These are phyloP conservation scores for Macrolepiota fuliginosa DNA, from an alignment of 768 basidiomycete genomes.

Conservation along the genomic window DNA sequence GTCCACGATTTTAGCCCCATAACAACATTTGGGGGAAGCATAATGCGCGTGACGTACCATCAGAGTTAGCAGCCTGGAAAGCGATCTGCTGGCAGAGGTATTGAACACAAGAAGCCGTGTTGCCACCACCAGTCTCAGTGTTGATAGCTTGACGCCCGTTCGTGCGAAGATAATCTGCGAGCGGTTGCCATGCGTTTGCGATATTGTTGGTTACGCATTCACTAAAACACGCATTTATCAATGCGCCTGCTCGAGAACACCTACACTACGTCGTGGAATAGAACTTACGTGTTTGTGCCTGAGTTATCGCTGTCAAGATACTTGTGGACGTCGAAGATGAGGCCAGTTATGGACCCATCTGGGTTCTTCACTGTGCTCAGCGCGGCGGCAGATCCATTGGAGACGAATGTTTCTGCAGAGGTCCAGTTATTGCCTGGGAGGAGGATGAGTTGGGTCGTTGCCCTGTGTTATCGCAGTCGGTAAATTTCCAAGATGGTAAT, in stretches of 20 bases:
- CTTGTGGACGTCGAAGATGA: slow-evolving; percentile 64
- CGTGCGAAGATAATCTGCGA: slow-evolving; percentile 46
- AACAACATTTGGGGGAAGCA: neutral
- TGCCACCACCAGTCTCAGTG: slow-evolving; percentile 61
- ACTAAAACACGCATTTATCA: slow-evolving; percentile 3
- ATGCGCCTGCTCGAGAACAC: no score
- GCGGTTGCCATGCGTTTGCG: slow-evolving; percentile 39
- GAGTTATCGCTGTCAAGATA: slow-evolving; percentile 57
- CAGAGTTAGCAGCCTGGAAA: slow-evolving; percentile 45
- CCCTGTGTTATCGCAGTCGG: slow-evolving; percentile 27
- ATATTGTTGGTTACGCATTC: slow-evolving; percentile 58
- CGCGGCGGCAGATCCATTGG: slow-evolving; percentile 48
- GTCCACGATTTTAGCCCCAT: neutral
- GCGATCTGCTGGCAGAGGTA: slow-evolving; percentile 45
- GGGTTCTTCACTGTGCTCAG: slow-evolving; percentile 42
- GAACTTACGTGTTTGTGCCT: slow-evolving; percentile 23
- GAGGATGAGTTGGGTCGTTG: slow-evolving; percentile 52
- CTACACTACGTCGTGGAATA: neutral
- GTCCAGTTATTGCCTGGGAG: slow-evolving; percentile 61
- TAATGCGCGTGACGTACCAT: slow-evolving; percentile 31
- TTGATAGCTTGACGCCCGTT: slow-evolving; percentile 55
- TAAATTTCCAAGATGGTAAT: neutral
- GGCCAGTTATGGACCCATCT: slow-evolving; percentile 40
- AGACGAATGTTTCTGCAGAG: slow-evolving; percentile 47
- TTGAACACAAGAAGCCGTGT: slow-evolving; percentile 42